Evolutionary conservation across 140 eudicot genomes (phyloP).

Genomic region (Cichorium intybus): DNA sequence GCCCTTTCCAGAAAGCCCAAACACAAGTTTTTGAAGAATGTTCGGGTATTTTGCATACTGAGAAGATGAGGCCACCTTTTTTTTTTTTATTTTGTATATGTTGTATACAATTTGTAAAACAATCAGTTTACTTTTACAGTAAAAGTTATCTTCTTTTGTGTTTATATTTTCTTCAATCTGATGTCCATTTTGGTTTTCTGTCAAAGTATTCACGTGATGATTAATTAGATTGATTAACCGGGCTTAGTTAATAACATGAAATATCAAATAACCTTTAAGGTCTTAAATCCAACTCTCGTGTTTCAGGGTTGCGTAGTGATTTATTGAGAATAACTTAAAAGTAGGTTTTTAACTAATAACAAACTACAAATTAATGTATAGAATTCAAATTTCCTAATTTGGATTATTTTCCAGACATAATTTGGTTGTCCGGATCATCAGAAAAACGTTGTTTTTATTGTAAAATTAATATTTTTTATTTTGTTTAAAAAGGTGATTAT

Average conservation of each 20-base stretch:
- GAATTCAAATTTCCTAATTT: no score
- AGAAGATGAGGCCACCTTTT: constrained; percentile 63
- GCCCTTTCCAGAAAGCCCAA: constrained; percentile 79
- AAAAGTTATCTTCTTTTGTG: neutral
- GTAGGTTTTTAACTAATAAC: neutral
- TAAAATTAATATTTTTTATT: no score
- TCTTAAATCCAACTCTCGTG: neutral
- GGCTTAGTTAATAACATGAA: neutral
- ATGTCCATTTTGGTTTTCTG: neutral
- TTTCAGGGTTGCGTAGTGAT: neutral
- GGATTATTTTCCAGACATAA: no score
- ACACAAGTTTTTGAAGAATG: constrained; percentile 44
- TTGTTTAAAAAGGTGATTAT: no score
- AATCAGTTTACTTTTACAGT: constrained; percentile 15
- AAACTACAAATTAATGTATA: no score
- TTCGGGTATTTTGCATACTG: constrained; percentile 66
- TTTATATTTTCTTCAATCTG: neutral
- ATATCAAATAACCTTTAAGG: no score
- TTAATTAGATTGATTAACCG: neutral
- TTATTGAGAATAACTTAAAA: no score
- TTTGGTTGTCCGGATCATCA: no score
- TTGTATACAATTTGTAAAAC: constrained; percentile 32
- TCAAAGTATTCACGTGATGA: neutral
- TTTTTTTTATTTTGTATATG: constrained; percentile 17
- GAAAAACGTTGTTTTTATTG: no score